Evolutionary conservation across 1,284 basidiomycete genomes (phyloP), one percentile per base, ranked within the genome.

Genomic region (Moesziomyces sp.): DNA sequence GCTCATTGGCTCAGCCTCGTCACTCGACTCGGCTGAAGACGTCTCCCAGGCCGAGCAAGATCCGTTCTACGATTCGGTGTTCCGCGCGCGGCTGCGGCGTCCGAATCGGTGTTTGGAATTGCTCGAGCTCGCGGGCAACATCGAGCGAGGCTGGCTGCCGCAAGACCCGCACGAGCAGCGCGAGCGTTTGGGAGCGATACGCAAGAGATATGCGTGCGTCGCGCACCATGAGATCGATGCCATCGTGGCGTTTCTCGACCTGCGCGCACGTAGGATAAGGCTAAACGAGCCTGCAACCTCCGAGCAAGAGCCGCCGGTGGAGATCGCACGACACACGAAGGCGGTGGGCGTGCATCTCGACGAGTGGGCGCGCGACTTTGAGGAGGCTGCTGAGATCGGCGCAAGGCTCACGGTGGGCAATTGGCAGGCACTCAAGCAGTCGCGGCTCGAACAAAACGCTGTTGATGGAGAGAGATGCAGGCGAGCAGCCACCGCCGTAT

Each of bases 291-390:
- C 5, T 8, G 3, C 8, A 5, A 8, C 9, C 1, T 10, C 2
- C 35, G 45, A 58, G 7, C 16, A 35, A 5, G 50, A 54, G 13
- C 10, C 48, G 3, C 66, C 66, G 2, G 13, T 56, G 21, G 66
- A 69, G 49, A 35, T 63, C 2, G n/a, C 45, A 13, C 52, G 56
- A 6, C 56, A 63, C 30, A 8, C 63, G n/a, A 11, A 48, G 9
- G 42, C 40, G 6, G 23, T 59, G 18, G 56, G 45, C 34, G 42
- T 56, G 13, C 42, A 57, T 0, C 23, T 70, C 19, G 61, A 70
- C n/a, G 53, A 60, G 13, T 64, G 52, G 60, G 46, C 52, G 28
- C 19, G 23, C 40, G 71, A 74, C n/a, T 68, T 60, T 28, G n/a
- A 64, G 38, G 65, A 64, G 16, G 55, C 61, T 24, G 43, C 44